Conservation (phyloP, 2,329 filamentous ascomycete species). For the Lasiodiplodia theobromae region DNA sequence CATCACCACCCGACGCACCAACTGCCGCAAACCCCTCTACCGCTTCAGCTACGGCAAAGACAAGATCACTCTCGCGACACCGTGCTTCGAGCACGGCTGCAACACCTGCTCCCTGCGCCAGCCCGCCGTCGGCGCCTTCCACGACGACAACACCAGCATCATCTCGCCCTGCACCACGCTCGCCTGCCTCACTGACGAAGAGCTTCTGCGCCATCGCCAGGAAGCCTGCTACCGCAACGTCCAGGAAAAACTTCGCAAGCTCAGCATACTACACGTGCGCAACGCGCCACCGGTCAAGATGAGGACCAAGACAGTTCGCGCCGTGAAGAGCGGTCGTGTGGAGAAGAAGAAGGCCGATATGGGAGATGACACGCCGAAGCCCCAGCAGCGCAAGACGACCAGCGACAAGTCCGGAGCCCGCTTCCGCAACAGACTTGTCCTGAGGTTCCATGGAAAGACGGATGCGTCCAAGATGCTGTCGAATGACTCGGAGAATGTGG, state of each 20-base stretch:
- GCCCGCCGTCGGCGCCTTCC: slow-evolving; percentile 9
- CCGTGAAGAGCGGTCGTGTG: background rate
- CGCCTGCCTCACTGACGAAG: too few species aligned
- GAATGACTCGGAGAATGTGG: background rate
- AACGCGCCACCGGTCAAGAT: slow-evolving; percentile 18
- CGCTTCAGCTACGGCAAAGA: slow-evolving; percentile 24
- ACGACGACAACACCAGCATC: background rate
- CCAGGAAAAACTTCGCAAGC: background rate
- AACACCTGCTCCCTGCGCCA: slow-evolving; percentile 7
- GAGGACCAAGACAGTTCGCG: background rate
- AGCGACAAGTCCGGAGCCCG: background rate
- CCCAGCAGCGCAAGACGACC: background rate
- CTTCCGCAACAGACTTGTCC: background rate
- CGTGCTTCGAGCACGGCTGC: slow-evolving; percentile 20
- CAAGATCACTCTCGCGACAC: slow-evolving; percentile 1
- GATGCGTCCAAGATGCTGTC: background rate
- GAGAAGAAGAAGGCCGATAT: background rate
- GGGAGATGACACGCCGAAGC: background rate
- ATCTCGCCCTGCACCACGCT: background rate
- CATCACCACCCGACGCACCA: background rate
- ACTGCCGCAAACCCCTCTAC: slow-evolving; percentile 18
- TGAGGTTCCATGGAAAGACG: background rate
- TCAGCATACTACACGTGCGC: background rate
- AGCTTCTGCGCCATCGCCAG: background rate
- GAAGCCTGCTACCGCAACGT: background rate